phyloP scores from a whole-genome alignment of 306 rosid genomes.

The Quercus parvula region DNA sequence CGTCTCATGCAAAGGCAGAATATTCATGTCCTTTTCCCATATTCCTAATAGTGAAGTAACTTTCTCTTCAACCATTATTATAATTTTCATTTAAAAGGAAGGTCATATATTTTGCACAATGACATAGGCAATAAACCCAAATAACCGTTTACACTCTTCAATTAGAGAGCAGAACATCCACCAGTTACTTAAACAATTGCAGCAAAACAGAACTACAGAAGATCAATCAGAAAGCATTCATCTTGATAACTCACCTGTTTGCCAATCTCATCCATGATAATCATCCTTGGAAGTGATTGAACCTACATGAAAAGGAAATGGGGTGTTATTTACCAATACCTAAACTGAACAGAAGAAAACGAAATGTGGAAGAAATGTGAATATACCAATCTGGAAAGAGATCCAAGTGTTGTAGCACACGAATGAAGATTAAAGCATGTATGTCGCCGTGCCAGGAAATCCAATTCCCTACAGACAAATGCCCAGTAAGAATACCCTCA shows the following conservation, averaged over 20 bases:
- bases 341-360: background rate
- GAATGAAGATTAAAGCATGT: slow-evolving; percentile 86
- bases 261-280: slow-evolving; percentile 95
- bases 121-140: background rate
- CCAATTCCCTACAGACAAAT: slow-evolving; percentile 75
- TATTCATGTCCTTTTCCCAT: background rate
- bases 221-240: background rate
- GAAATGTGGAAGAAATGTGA: slow-evolving; percentile 5
- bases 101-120: background rate
- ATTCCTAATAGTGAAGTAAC: background rate
- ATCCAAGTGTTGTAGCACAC: slow-evolving; percentile 89
- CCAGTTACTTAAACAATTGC: background rate
- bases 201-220: background rate
- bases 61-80: background rate
- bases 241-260: slow-evolving; percentile 59
- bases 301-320: slow-evolving; percentile 51
- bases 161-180: background rate
- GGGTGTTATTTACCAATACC: background rate
- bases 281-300: slow-evolving; percentile 97
- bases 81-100: background rate
- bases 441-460: slow-evolving; percentile 77
- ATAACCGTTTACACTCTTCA: background rate
- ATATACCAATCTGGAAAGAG: slow-evolving; percentile 92
- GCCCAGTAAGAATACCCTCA: slow-evolving; percentile 20
- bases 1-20: background rate